phyloP scores from a whole-genome alignment of 768 basidiomycete species.

The Tremella fuciformis region DNA sequence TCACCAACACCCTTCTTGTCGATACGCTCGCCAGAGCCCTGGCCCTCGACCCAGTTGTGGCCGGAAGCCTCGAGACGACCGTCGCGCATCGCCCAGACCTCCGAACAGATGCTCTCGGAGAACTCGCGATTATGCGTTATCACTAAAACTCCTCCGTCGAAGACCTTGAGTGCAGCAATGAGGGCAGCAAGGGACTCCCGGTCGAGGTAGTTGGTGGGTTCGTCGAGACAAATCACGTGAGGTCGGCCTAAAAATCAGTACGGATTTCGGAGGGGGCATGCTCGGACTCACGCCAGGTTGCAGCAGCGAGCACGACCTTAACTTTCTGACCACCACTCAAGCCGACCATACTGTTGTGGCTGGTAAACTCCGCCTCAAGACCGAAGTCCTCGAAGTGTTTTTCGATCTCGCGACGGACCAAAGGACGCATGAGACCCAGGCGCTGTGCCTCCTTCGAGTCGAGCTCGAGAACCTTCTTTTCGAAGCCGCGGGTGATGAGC shows the following conservation, averaged over 20 bases:
- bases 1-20: slow-evolving; percentile 75
- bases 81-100: slow-evolving; percentile 99
- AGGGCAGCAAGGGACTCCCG: slow-evolving; percentile 98
- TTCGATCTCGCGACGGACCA: slow-evolving; percentile 98
- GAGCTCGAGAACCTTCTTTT: slow-evolving; percentile 98
- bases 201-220: slow-evolving; percentile 99
- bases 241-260: background rate
- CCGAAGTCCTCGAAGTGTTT: slow-evolving; percentile 98
- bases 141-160: slow-evolving; percentile 96
- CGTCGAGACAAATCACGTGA: slow-evolving; percentile 57
- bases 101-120: slow-evolving; percentile 95
- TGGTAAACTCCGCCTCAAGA: slow-evolving; percentile 97
- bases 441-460: slow-evolving; percentile 97
- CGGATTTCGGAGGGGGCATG: slow-evolving; percentile 68
- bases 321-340: slow-evolving; percentile 98
- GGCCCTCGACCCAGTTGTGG: slow-evolving; percentile 84
- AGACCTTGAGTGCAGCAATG: slow-evolving; percentile 95
- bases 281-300: slow-evolving; percentile 98
- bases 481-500: slow-evolving; percentile 94
- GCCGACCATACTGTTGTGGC: slow-evolving; percentile 99
- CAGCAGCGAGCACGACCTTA: slow-evolving; percentile 97
- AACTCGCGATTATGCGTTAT: slow-evolving; percentile 99
- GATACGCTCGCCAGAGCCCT: slow-evolving; percentile 89
- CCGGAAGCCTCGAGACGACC: slow-evolving; percentile 94
- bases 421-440: slow-evolving; percentile 87